phyloP scores from a whole-genome alignment of 1,284 basidiomycete genomes.

The Cutaneotrichosporon sp. region DNA sequence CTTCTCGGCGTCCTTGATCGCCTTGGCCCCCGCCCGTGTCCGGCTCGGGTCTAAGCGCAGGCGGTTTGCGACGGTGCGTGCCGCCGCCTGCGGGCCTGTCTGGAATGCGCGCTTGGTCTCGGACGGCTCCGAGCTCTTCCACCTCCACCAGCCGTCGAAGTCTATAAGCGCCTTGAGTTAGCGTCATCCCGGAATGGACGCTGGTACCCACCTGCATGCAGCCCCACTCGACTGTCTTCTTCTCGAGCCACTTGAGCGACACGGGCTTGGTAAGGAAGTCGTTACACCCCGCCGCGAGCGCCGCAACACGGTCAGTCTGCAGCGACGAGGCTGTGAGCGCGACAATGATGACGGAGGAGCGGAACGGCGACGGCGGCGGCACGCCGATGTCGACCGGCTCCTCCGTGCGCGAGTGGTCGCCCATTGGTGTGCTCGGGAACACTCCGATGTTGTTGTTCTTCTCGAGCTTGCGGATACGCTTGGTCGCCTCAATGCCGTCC shows the following conservation, averaged over 20 bases:
- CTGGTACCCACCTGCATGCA: constrained; percentile 56
- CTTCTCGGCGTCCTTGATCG: neutral
- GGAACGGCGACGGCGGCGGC: constrained; percentile 63
- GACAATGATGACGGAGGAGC: constrained; percentile 96
- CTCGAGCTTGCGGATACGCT: constrained; percentile 89
- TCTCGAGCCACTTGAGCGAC: constrained; percentile 90
- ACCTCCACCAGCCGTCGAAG: constrained; percentile 54
- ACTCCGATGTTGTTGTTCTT: constrained; percentile 66
- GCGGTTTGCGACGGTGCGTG: constrained; percentile 43
- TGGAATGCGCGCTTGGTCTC: constrained; percentile 49
- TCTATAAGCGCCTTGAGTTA: constrained; percentile 52
- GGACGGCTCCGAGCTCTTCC: constrained; percentile 44
- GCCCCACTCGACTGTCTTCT: constrained; percentile 98
- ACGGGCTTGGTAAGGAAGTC: constrained; percentile 99
- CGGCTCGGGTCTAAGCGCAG: constrained; percentile 46
- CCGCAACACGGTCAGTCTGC: constrained; percentile 89
- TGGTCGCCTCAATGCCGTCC: constrained; percentile 97
- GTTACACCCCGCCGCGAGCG: constrained; percentile 96
- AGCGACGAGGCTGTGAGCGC: constrained; percentile 93
- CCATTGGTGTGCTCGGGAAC: constrained; percentile 65
- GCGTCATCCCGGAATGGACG: no score
- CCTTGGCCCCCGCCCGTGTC: neutral
- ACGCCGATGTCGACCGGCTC: constrained; percentile 5
- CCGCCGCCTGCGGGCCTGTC: constrained; percentile 45
- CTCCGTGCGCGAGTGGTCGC: constrained; percentile 56